These are phyloP conservation scores for Ogataea allantospora DNA, from an alignment of 805 yeast species.

Conservation along the genomic window DNA sequence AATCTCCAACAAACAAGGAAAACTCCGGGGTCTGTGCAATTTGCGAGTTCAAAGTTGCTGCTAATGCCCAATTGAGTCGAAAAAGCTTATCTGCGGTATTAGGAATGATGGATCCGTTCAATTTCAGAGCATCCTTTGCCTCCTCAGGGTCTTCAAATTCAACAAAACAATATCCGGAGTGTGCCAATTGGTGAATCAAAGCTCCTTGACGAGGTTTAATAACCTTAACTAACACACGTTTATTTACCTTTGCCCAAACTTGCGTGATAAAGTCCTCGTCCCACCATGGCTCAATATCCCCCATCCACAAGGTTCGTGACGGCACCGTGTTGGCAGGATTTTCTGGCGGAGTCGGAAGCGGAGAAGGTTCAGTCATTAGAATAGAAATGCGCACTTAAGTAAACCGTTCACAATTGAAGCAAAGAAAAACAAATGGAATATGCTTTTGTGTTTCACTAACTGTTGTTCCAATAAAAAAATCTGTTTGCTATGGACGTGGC, in stretches of 20 bases:
- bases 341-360: slow-evolving; percentile 52
- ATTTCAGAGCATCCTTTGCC: slow-evolving; percentile 64
- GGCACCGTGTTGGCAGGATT: slow-evolving; percentile 47
- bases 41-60: slow-evolving; percentile 71
- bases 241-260: slow-evolving; percentile 59
- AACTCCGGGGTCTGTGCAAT: slow-evolving; percentile 73
- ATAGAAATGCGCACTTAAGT: neutral
- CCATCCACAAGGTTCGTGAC: slow-evolving; percentile 86
- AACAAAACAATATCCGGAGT: slow-evolving; percentile 72
- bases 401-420: neutral
- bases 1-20: slow-evolving; percentile 80
- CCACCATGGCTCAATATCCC: slow-evolving; percentile 78
- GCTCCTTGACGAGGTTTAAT: slow-evolving; percentile 48
- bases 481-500: slow-evolving; percentile 12
- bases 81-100: slow-evolving; percentile 58
- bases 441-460: slow-evolving; percentile 1
- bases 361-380: slow-evolving; percentile 7
- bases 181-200: slow-evolving; percentile 35
- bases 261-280: slow-evolving; percentile 60
- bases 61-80: slow-evolving; percentile 81
- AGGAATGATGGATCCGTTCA: slow-evolving; percentile 67
- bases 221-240: slow-evolving; percentile 61
- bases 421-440: slow-evolving; percentile 1
- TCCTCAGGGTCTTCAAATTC: slow-evolving; percentile 68
- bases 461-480: slow-evolving; percentile 2